Evolutionary conservation across 805 yeast species (phyloP).

Genomic region (Lachancea fermentati): DNA sequence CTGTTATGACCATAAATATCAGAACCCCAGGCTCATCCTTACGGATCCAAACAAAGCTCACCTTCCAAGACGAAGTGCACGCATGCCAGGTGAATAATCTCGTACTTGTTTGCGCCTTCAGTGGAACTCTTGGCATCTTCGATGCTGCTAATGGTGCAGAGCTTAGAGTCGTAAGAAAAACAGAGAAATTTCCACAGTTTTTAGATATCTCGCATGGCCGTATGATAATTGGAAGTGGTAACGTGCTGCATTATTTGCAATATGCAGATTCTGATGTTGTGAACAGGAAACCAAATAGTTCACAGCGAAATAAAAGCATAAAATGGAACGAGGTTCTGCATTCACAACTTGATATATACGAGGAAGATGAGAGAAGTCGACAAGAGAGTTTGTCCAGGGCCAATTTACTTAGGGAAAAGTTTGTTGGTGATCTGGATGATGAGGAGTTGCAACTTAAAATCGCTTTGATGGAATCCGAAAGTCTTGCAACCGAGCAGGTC

Average conservation of each 20-base stretch:
- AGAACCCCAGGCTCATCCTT: conserved; percentile 19
- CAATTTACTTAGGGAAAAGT: conserved; percentile 18
- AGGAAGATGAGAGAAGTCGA: conserved; percentile 23
- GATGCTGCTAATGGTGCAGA: conserved; percentile 29
- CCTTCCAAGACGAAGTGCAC: conserved; percentile 24
- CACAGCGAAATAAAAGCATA: conserved; percentile 16
- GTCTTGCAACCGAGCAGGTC: neutral
- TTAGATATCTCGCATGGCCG: conserved; percentile 29
- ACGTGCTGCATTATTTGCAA: conserved; percentile 27
- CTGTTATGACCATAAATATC: conserved; percentile 22
- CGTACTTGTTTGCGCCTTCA: conserved; percentile 27
- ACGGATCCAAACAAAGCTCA: conserved; percentile 16
- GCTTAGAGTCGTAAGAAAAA: conserved; percentile 28
- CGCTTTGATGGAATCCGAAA: conserved; percentile 32
- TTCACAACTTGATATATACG: conserved; percentile 24
- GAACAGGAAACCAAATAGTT: conserved; percentile 8
- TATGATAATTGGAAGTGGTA: conserved; percentile 27
- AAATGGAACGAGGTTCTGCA: conserved; percentile 29
- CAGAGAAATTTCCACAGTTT: conserved; percentile 28
- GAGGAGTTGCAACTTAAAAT: conserved; percentile 30
- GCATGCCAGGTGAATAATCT: conserved; percentile 28
- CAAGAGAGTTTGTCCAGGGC: conserved; percentile 14
- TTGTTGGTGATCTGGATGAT: conserved; percentile 31
- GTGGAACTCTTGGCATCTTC: conserved; percentile 24
- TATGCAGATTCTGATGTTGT: conserved; percentile 18